Evolutionary conservation across 1,284 basidiomycete species (phyloP).

Genomic region (Ganoderma resinaceum): DNA sequence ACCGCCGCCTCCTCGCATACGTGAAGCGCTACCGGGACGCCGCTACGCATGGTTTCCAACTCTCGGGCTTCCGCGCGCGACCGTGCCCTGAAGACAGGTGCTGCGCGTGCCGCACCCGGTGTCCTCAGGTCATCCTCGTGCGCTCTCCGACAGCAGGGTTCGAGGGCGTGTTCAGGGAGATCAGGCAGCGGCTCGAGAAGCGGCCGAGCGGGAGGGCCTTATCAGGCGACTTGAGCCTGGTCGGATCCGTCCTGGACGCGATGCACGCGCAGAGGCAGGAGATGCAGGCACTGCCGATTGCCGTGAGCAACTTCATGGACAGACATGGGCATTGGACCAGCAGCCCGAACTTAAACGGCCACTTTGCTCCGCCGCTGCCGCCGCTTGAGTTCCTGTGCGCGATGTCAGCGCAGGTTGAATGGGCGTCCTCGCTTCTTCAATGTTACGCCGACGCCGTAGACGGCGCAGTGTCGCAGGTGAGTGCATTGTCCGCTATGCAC

Average conservation of each 20-base stretch:
- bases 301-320: not conserved
- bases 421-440: not conserved
- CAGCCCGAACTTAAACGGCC: not conserved
- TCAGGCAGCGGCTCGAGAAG: conserved; percentile 1
- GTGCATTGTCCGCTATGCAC: not conserved
- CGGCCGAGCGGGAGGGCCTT: not conserved
- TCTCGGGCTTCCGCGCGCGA: not conserved
- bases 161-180: not conserved
- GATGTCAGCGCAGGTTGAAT: not conserved
- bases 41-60: not conserved
- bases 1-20: conserved; percentile 8
- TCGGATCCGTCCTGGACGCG: not conserved
- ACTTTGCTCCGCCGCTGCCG: not conserved
- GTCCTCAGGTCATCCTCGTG: not conserved
- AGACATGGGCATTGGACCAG: not conserved
- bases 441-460: conserved; percentile 9
- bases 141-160: not conserved
- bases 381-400: conserved; percentile 3
- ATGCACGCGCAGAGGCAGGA: not conserved
- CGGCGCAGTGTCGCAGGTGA: not conserved
- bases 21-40: not conserved
- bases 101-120: conserved; percentile 3
- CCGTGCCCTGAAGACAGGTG: not conserved
- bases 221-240: not conserved
- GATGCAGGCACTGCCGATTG: not conserved